Evolutionary conservation across 345 rosid species (phyloP), one percentile per base, ranked within the genome.

Genomic region (Rhodamnia argentea): DNA sequence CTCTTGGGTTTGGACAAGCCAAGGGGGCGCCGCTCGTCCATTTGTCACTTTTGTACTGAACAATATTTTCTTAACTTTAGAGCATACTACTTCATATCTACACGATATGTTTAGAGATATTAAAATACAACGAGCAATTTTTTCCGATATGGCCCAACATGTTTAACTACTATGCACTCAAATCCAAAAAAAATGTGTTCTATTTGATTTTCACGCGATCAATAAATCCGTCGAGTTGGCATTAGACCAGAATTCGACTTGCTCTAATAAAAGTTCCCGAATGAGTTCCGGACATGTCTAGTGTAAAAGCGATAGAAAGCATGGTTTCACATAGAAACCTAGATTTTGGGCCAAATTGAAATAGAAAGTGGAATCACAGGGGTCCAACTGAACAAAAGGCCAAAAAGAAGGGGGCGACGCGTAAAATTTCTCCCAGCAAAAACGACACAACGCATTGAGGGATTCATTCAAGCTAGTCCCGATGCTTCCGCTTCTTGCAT

Each of bases 71-170:
- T 50, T 50, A 50, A 10, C 52, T 50, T 50, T 10, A 50, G 12
- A 50, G 52, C 52, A 50, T 10, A 50, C 8, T 50, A 50, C 52
- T 50, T 7, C 2, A 10, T 10, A 10, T 10, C 3, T 9, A 50
- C 52, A 50, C 52, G 12, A 10, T 3, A 10, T 50, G 10, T 10
- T 50, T 10, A 50, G 13, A 50, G 10, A 10, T 10, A 50, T 10
- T 50, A 2, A 50, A 50, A 50, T 50, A 27, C 1, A 27, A 60
- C 14, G 20, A 14, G 5, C 52, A 50, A 50, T 10, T 50, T 50
- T 50, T 50, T 3, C 2, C 20, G 0, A 27, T 27, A 62, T 27
- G 5, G 5, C 5, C 15, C 0, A 26, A 58, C 6, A 0, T 57
- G 3, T 57, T 57, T 10, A 57, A 24, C 62, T 10, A 10, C 54